These are phyloP conservation scores for Rhodotorula sphaerocarpa DNA, from an alignment of 768 basidiomycete species.

Conservation along the genomic window DNA sequence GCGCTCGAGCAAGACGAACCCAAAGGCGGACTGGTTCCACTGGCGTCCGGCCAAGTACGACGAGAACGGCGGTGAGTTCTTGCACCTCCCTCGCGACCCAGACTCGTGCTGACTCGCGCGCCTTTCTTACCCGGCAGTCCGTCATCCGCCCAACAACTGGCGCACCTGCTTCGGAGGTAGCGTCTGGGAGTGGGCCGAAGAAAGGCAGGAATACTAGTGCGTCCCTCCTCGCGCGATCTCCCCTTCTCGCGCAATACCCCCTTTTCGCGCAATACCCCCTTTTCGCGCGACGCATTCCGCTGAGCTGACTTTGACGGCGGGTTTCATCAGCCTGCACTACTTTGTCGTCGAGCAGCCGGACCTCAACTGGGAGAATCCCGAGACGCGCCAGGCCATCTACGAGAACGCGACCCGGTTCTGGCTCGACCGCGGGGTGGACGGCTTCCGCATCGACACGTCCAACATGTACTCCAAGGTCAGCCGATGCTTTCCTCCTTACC, in stretches of 20 bases:
- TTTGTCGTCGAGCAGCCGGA: constrained; percentile 64
- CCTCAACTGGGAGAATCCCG: constrained; percentile 62
- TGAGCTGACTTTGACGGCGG: background rate
- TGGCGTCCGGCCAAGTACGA: constrained; percentile 58
- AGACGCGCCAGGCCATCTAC: constrained; percentile 47
- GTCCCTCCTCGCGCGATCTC: background rate
- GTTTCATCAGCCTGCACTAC: constrained; percentile 65
- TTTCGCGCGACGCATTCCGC: background rate
- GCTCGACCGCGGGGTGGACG: constrained; percentile 66
- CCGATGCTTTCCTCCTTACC: background rate
- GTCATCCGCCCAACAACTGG: constrained; percentile 67
- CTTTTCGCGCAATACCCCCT: too few species aligned
- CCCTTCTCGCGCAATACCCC: background rate
- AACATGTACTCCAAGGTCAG: background rate
- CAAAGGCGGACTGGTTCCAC: constrained; percentile 68
- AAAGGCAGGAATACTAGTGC: constrained; percentile 48
- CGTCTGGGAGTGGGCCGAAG: constrained; percentile 63
- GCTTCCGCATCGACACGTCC: constrained; percentile 55
- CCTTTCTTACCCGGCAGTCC: constrained; percentile 14
- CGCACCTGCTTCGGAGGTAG: constrained; percentile 45
- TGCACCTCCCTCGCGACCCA: background rate
- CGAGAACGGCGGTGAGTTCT: constrained; percentile 47
- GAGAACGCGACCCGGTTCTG: constrained; percentile 62
- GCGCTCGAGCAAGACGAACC: constrained; percentile 49
- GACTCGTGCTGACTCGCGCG: background rate